phyloP scores from a whole-genome alignment of 148 eudicot genomes.

The Camellia japonica region DNA sequence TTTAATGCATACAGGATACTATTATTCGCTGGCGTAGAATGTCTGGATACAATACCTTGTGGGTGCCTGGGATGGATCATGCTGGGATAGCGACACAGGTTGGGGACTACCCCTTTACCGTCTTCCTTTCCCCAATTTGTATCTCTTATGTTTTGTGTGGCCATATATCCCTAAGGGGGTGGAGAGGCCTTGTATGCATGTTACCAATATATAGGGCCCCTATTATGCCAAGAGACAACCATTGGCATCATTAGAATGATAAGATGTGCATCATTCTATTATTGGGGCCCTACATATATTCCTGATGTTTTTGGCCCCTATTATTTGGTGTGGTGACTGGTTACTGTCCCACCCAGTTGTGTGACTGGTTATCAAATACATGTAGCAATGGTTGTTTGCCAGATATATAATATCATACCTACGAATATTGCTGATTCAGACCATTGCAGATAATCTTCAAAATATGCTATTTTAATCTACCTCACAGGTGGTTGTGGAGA shows the following conservation, averaged over 20 bases:
- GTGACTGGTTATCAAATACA: no score
- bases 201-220: neutral
- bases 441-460: neutral
- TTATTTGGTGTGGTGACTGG: no score
- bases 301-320: neutral
- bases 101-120: neutral
- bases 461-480: neutral
- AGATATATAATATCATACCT: neutral
- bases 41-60: constrained; percentile 89
- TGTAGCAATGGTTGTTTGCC: no score
- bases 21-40: constrained; percentile 90
- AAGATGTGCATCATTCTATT: neutral
- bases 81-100: constrained; percentile 99
- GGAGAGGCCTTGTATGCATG: neutral
- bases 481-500: constrained; percentile 92
- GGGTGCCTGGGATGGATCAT: constrained; percentile 99
- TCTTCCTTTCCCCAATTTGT: neutral
- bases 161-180: neutral
- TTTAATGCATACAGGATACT: constrained; percentile 57
- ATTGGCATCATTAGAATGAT: neutral
- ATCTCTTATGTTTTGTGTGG: neutral
- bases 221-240: neutral
- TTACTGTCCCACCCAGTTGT: no score
- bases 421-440: neutral
- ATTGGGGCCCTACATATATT: no score